These are phyloP conservation scores for Corymbia maculata DNA, from an alignment of 345 rosid species.

Conservation along the genomic window DNA sequence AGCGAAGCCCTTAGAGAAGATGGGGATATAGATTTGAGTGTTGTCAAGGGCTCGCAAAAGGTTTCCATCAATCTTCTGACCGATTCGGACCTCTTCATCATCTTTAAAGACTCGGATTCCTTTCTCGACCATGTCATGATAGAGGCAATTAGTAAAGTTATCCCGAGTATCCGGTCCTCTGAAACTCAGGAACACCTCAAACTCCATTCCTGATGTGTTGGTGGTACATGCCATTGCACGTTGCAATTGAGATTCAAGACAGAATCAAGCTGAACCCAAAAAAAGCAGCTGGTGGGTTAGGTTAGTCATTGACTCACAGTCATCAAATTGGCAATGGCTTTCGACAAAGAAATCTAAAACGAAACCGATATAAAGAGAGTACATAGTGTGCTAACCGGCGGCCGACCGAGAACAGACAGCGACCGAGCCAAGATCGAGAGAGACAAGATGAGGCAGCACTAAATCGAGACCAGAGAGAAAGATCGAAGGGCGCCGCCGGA, in stretches of 20 bases:
- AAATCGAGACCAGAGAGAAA: not conserved
- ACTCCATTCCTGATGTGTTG: not conserved
- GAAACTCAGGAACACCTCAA: not conserved
- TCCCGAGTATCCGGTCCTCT: not conserved
- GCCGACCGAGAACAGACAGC: not conserved
- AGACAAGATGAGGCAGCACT: no score
- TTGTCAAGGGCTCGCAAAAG: not conserved
- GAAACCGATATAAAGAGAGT: not conserved
- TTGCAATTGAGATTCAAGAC: accelerated
- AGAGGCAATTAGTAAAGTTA: not conserved
- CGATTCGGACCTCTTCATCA: accelerated
- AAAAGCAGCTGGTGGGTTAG: not conserved
- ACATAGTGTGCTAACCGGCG: not conserved
- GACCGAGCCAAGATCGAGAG: not conserved
- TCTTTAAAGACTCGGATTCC: not conserved
- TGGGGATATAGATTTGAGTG: not conserved
- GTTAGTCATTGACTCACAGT: not conserved
- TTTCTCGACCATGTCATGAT: not conserved
- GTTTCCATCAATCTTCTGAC: not conserved
- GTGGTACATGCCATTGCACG: not conserved
- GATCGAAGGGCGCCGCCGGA: accelerated
- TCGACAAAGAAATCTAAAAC: not conserved
- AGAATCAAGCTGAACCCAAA: not conserved
- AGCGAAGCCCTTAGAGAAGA: not conserved
- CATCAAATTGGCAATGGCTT: not conserved